Conservation (phyloP, 805 yeast genomes). For the Saccharomycopsis javanensis region DNA sequence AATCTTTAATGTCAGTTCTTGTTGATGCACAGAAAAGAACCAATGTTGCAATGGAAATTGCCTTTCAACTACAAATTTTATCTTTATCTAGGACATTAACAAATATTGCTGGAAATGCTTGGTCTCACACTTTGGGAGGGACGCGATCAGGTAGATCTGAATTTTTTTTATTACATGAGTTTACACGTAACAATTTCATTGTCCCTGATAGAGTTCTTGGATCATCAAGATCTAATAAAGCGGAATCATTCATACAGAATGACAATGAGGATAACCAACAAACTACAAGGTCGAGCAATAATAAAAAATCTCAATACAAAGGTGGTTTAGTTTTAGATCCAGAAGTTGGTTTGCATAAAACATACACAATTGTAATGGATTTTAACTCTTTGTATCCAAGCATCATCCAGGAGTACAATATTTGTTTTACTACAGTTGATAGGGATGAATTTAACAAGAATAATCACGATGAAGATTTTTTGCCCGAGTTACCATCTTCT, state of each 20-base stretch:
- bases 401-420: conserved; percentile 92
- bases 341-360: conserved; percentile 85
- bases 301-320: conserved; percentile 64
- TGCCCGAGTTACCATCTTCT: conserved; percentile 60
- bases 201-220: conserved; percentile 75
- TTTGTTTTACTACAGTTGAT: conserved; percentile 92
- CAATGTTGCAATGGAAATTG: conserved; percentile 62
- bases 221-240: conserved; percentile 26
- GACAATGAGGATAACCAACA: conserved; percentile 32
- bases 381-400: conserved; percentile 96
- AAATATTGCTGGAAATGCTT: conserved; percentile 90
- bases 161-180: conserved; percentile 85
- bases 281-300: conserved; percentile 34
- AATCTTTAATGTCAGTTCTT: conserved; percentile 57
- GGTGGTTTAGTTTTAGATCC: conserved; percentile 98
- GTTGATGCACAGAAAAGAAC: conserved; percentile 61
- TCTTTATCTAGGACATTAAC: conserved; percentile 88
- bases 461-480: conserved; percentile 42
- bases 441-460: conserved; percentile 35
- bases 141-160: conserved; percentile 96
- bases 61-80: conserved; percentile 73
- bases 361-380: conserved; percentile 89
- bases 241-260: conserved; percentile 17
- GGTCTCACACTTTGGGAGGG: conserved; percentile 92
- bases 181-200: conserved; percentile 64